Base-by-base conservation (phyloP, 257 asterid genomes). In the Thymus quinquecostatus region DNA sequence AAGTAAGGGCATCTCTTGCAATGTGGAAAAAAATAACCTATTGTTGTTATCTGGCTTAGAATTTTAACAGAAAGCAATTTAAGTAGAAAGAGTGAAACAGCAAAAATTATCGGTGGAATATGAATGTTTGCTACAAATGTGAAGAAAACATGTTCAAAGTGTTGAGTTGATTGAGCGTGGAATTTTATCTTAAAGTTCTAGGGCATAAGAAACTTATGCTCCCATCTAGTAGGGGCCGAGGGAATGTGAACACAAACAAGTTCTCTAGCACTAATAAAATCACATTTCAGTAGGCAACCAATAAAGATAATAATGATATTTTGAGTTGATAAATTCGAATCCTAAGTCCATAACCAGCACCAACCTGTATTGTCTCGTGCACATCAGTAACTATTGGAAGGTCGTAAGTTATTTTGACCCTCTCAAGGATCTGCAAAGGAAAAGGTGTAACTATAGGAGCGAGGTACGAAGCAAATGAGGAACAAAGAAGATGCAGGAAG, bases 371-470 rank as follows among this genome's bases (percentile, higher is more conserved):
- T 11, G 87, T 13, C 81, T 88, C 97, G 13, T 93, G 96, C 57
- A 93, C 96, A 77, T 93, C 97, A 56, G 97, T 90, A 30, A 89
- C 82, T 60, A 88, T 66, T 36, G 98, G 97, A 57, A 94, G 33
- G 66, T 86, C 97, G 78, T 86, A 89, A 1, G 85, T 85, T 4
- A 82, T 57, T 69, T 91, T 94, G 76, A 94, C 97, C 81, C 81
- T 91, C 83, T 91, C 96, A 79, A 94, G 96, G 29, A 89, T 91
- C 97, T 91, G 82, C 69, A 72, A 56, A 65, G n/a, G 27, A 61
- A 48, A 32, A 70, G 33, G 28, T 44, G 54, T 30, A 53, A 28
- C 5, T 30, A 65, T 32, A 64, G 13, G 3, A 11, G 5, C 12
- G 13, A 45, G 5, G 12, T 44, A 6, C 47, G 28, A 28, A 44